These are phyloP conservation scores for Solanum dulcamara DNA, from an alignment of 257 asterid genomes.

Conservation along the genomic window DNA sequence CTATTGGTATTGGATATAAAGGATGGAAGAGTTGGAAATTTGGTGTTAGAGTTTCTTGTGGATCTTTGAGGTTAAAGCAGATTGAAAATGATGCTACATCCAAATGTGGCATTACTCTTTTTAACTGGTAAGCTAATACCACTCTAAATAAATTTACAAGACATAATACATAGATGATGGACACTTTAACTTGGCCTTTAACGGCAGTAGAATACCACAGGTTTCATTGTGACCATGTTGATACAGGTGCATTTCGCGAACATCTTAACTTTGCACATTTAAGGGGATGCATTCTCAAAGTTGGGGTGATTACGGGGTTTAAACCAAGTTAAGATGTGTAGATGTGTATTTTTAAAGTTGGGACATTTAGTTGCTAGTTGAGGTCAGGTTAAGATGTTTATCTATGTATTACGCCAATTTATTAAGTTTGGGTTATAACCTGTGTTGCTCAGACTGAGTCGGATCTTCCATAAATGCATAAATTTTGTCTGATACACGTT, in stretches of 20 bases:
- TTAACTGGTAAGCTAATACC: conserved; percentile 13
- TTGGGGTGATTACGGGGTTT: neutral
- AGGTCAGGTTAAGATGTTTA: neutral
- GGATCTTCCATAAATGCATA: neutral
- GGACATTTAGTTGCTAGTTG: neutral
- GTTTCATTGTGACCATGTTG: neutral
- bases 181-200: neutral
- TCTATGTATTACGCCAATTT: neutral
- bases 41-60: conserved; percentile 14
- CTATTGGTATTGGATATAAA: conserved; percentile 10
- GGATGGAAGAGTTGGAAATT: conserved; percentile 14
- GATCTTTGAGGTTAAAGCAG: conserved; percentile 7
- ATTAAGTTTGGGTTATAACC: neutral
- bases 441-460: neutral
- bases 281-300: neutral
- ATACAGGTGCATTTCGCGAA: neutral
- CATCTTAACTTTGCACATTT: neutral
- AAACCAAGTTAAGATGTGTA: neutral
- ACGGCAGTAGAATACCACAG: neutral
- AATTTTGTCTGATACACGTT: neutral
- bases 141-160: neutral
- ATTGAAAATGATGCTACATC: conserved; percentile 8
- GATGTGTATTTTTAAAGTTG: neutral
- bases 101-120: conserved; percentile 15
- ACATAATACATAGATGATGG: neutral